These are phyloP conservation scores for Peronospora destructor DNA, from an alignment of 352 stramenopile species.

Conservation along the genomic window DNA sequence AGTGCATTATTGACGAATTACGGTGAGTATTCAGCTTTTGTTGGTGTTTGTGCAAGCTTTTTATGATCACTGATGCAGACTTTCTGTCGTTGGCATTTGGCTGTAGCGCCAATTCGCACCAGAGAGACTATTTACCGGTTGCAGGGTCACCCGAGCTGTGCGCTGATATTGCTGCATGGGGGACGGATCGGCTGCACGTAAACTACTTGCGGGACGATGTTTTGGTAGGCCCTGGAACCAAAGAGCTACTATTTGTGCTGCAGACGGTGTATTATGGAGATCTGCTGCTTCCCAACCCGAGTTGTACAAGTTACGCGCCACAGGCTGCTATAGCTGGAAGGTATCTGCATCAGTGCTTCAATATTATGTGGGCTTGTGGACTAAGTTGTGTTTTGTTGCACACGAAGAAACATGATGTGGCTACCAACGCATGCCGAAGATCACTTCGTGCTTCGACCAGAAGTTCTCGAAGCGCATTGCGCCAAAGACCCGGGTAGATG, in stretches of 20 bases:
- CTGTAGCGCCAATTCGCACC: slow-evolving; percentile 65
- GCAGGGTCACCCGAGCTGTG: slow-evolving; percentile 66
- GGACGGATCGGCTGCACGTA: slow-evolving; percentile 43
- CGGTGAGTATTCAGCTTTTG: slow-evolving; percentile 32
- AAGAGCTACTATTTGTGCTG: slow-evolving; percentile 84
- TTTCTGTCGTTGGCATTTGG: not conserved
- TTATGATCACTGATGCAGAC: not conserved
- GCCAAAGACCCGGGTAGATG: slow-evolving; percentile 62
- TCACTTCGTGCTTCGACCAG: slow-evolving; percentile 70
- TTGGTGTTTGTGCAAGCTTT: not conserved
- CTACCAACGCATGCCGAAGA: slow-evolving; percentile 71
- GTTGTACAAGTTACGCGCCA: slow-evolving; percentile 80
- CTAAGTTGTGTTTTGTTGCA: slow-evolving; percentile 1
- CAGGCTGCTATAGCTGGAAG: slow-evolving; percentile 81
- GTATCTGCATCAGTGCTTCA: slow-evolving; percentile 19
- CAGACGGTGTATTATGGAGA: slow-evolving; percentile 87
- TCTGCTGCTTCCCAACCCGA: slow-evolving; percentile 75
- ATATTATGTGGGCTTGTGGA: not conserved
- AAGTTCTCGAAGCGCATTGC: slow-evolving; percentile 78
- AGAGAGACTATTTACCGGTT: slow-evolving; percentile 78
- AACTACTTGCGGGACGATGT: slow-evolving; percentile 72
- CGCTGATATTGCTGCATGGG: slow-evolving; percentile 75
- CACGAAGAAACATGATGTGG: slow-evolving; percentile 81
- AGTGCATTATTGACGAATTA: slow-evolving; percentile 84
- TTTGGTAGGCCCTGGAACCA: slow-evolving; percentile 81